Percentiles rank a stretch among this genome's conserved stretches.
phyloP scores from a whole-genome alignment of 768 basidiomycete species.

The Suillus bovinus region DNA sequence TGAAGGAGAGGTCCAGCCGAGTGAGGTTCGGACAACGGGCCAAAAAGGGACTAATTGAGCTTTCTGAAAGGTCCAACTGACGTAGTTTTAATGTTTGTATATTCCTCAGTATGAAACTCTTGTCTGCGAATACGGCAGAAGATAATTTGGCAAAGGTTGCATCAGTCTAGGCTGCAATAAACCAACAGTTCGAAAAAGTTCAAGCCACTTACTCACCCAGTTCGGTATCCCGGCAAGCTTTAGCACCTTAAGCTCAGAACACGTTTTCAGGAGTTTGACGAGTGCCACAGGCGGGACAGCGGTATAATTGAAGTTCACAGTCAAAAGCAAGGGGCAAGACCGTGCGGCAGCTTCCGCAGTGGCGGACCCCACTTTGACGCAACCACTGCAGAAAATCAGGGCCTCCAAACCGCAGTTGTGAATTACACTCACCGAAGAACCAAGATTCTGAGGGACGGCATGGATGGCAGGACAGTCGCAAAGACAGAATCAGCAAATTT shows the following conservation, averaged over 20 bases:
- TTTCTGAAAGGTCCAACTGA: constrained; percentile 52
- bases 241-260: constrained; percentile 48
- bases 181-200: neutral
- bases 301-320: constrained; percentile 64
- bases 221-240: constrained; percentile 64
- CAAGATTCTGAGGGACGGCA: constrained; percentile 47
- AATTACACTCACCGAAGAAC: constrained; percentile 49
- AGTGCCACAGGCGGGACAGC: constrained; percentile 51
- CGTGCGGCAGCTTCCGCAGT: constrained; percentile 46
- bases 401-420: neutral
- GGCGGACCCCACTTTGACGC: constrained; percentile 53
- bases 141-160: constrained; percentile 50
- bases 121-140: constrained; percentile 17
- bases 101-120: constrained; percentile 35
- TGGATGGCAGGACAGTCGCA: constrained; percentile 46
- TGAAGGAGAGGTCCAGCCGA: constrained; percentile 68
- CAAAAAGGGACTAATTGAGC: constrained; percentile 43
- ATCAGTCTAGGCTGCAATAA: constrained; percentile 48
- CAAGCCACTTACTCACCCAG: constrained; percentile 58
- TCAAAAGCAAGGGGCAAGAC: constrained; percentile 43
- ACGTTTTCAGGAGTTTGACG: constrained; percentile 38
- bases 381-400: constrained; percentile 45
- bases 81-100: constrained; percentile 61
- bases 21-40: constrained; percentile 48
- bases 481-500: constrained; percentile 54